Evolutionary conservation across 1,284 basidiomycete genomes (phyloP).

Genomic region (Taiwanofungus camphoratus): DNA sequence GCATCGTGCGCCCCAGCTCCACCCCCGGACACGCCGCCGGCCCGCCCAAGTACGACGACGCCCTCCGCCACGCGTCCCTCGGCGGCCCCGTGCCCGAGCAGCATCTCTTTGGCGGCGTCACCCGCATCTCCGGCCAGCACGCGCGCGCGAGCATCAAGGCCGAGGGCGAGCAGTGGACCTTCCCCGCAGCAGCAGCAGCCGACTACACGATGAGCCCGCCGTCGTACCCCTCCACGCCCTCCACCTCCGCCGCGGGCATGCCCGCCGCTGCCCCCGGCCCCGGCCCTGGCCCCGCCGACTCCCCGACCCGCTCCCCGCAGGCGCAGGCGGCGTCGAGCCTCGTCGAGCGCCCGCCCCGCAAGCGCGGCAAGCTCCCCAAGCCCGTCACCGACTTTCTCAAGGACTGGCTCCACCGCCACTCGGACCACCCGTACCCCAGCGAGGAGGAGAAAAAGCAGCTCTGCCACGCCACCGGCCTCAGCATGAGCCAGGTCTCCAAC

Average conservation of each 20-base stretch:
- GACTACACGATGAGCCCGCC: constrained; percentile 26
- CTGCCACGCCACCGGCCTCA: constrained; percentile 79
- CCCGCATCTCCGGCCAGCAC: constrained; percentile 63
- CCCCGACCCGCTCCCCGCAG: constrained; percentile 43
- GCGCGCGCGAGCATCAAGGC: constrained; percentile 25
- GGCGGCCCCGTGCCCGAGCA: constrained; percentile 47
- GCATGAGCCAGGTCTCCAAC: constrained; percentile 85
- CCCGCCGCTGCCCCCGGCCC: constrained; percentile 35
- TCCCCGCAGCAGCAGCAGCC: constrained; percentile 39
- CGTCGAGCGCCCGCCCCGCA: constrained; percentile 68
- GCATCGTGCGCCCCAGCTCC: constrained; percentile 32
- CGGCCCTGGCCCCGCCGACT: constrained; percentile 27
- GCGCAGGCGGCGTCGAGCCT: constrained; percentile 46
- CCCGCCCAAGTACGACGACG: constrained; percentile 54
- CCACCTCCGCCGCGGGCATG: constrained; percentile 36
- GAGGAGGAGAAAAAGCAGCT: constrained; percentile 89
- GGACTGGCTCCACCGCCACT: constrained; percentile 86
- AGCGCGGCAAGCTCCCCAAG: constrained; percentile 85
- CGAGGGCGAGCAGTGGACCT: constrained; percentile 38
- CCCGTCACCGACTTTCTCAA: constrained; percentile 87
- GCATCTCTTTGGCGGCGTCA: constrained; percentile 57
- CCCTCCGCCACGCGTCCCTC: constrained; percentile 57
- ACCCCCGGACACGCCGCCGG: constrained; percentile 50
- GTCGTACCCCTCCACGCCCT: constrained; percentile 13
- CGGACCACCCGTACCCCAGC: constrained; percentile 84